Conservation (phyloP, 345 rosid genomes). For the Carallia pectinifolia region DNA sequence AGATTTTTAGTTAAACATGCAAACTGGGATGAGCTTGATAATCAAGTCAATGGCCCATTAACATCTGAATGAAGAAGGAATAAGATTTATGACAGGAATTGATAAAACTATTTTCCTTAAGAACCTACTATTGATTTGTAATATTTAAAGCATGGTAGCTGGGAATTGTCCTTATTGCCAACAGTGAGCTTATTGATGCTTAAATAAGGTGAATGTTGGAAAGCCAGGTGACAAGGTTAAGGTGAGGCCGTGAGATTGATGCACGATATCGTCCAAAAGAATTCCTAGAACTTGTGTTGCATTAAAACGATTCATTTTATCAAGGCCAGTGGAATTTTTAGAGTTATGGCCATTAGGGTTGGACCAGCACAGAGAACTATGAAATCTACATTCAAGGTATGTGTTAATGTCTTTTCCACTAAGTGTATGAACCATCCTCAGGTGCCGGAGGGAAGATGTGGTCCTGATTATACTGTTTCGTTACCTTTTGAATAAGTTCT, state of each 20-base stretch:
- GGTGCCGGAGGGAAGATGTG: constrained; percentile 5
- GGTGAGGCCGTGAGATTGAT: constrained; percentile 25
- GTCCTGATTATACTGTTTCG: background rate
- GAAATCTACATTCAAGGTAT: constrained; percentile 85
- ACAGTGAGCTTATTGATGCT: constrained; percentile 77
- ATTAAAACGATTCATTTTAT: constrained; percentile 12
- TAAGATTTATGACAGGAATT: too few species aligned
- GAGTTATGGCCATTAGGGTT: constrained; percentile 86
- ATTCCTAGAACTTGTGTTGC: background rate
- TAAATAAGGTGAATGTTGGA: constrained; percentile 87
- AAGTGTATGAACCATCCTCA: constrained; percentile 1
- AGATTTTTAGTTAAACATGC: too few species aligned
- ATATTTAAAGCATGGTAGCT: too few species aligned
- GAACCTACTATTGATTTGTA: too few species aligned
- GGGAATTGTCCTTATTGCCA: background rate
- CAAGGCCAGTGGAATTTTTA: constrained; percentile 81
- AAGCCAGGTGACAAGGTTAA: constrained; percentile 97
- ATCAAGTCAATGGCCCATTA: too few species aligned
- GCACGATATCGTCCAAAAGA: background rate
- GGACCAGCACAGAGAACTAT: constrained; percentile 85
- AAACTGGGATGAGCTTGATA: too few species aligned
- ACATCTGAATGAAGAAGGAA: too few species aligned
- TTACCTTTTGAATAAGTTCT: constrained; percentile 6
- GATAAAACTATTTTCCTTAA: too few species aligned
- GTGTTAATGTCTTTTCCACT: constrained; percentile 6